A percentile compares a stretch with the other conserved stretches of the same genome.
Evolutionary conservation across 345 rosid genomes (phyloP).

Genomic region (Clausena lansium): DNA sequence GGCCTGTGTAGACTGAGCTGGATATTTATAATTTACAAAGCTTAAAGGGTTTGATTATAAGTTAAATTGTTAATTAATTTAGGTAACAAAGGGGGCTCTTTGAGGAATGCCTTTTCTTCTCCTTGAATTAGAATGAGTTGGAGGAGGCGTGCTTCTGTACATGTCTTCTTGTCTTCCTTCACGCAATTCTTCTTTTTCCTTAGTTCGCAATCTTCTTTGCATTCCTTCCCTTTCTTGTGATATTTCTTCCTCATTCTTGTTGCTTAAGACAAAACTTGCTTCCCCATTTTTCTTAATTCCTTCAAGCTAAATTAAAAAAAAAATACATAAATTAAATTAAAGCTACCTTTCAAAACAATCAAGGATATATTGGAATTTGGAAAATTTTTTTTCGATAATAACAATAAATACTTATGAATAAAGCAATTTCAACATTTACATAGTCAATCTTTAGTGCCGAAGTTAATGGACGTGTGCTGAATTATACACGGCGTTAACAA

Average conservation of each 20-base stretch:
- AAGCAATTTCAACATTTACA: neutral
- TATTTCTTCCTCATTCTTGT: constrained; percentile 18
- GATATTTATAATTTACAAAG: constrained; percentile 6
- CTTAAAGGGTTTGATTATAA: neutral
- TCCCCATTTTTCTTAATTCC: constrained; percentile 28
- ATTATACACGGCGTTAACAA: no score
- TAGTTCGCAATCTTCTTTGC: constrained; percentile 27
- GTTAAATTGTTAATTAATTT: neutral
- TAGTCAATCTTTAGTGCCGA: neutral
- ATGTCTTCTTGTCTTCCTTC: constrained; percentile 32
- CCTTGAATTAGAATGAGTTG: constrained; percentile 31
- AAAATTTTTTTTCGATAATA: no score
- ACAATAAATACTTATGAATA: neutral
- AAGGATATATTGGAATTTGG: neutral
- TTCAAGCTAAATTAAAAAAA: constrained; percentile 18
- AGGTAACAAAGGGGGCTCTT: constrained; percentile 40
- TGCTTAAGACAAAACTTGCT: constrained; percentile 25
- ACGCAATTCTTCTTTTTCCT: constrained; percentile 35
- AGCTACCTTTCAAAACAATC: neutral
- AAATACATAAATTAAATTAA: no score
- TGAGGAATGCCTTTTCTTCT: constrained; percentile 48
- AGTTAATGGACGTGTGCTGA: no score
- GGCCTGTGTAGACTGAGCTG: constrained; percentile 24
- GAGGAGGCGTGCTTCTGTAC: constrained; percentile 20
- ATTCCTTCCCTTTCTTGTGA: constrained; percentile 22